These are phyloP conservation scores for Sugiyamaella valdiviana DNA, from an alignment of 805 yeast species.

Conservation along the genomic window DNA sequence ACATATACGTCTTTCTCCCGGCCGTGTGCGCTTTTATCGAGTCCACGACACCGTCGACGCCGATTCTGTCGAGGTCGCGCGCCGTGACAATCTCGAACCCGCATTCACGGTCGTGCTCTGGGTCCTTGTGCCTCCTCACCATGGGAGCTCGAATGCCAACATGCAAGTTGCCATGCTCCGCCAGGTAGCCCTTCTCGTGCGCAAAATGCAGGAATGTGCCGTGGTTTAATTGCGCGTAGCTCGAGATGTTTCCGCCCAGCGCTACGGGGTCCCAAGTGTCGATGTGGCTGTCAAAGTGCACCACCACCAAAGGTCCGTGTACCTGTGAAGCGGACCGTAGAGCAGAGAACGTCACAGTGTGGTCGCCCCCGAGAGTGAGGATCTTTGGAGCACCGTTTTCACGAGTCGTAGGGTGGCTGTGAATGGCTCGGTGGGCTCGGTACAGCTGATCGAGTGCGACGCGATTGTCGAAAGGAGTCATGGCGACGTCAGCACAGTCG, in stretches of 20 bases:
- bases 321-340: slow-evolving; percentile 51
- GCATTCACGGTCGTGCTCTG: slow-evolving; percentile 52
- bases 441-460: slow-evolving; percentile 55
- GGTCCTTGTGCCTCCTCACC: slow-evolving; percentile 43
- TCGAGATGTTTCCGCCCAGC: slow-evolving; percentile 56
- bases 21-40: slow-evolving; percentile 33
- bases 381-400: slow-evolving; percentile 45
- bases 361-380: slow-evolving; percentile 74
- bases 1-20: neutral
- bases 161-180: slow-evolving; percentile 45
- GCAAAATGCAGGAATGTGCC: slow-evolving; percentile 70
- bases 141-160: slow-evolving; percentile 63
- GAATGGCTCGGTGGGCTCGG: slow-evolving; percentile 41
- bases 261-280: slow-evolving; percentile 65
- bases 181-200: slow-evolving; percentile 55
- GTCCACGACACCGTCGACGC: slow-evolving; percentile 49
- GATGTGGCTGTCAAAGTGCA: slow-evolving; percentile 61
- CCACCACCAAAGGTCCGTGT: slow-evolving; percentile 64
- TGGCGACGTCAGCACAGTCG: slow-evolving; percentile 64
- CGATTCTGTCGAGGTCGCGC: slow-evolving; percentile 63
- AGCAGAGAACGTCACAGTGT: slow-evolving; percentile 65
- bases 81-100: slow-evolving; percentile 58
- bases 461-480: slow-evolving; percentile 57
- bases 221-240: slow-evolving; percentile 55
- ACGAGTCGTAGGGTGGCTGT: slow-evolving; percentile 19